Percentiles rank a stretch among this genome's conserved stretches.
These are phyloP conservation scores for Dothideomycetes sp. DNA, from an alignment of 2,329 filamentous ascomycete species.

Conservation along the genomic window DNA sequence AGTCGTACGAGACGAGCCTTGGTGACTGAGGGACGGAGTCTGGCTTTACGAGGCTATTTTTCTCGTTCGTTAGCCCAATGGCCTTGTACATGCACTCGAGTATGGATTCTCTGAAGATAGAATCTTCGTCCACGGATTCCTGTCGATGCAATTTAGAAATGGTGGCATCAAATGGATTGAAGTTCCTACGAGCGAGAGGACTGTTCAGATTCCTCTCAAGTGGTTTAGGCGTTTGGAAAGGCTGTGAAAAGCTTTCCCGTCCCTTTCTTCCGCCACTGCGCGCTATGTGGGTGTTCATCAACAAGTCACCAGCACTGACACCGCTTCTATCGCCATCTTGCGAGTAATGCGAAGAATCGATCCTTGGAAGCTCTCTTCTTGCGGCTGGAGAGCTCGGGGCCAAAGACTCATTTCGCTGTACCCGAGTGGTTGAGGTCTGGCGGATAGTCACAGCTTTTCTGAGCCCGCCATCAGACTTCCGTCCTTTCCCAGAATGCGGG, in stretches of 20 bases:
- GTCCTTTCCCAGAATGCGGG: constrained; percentile 50
- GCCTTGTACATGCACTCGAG: constrained; percentile 93
- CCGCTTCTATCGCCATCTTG: constrained; percentile 24
- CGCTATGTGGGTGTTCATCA: constrained; percentile 65
- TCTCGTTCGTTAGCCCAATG: constrained; percentile 65
- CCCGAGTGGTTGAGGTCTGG: neutral
- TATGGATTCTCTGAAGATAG: constrained; percentile 78
- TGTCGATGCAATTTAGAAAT: constrained; percentile 49
- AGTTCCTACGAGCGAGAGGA: constrained; percentile 33
- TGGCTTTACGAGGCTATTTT: constrained; percentile 52
- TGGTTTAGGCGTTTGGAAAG: constrained; percentile 29
- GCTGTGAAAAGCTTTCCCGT: constrained; percentile 36
- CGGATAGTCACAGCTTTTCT: constrained; percentile 44
- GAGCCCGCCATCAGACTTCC: constrained; percentile 62
- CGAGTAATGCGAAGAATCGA: neutral
- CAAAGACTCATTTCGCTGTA: neutral
- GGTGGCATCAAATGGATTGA: constrained; percentile 27
- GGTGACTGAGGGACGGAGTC: constrained; percentile 81
- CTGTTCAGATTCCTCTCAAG: constrained; percentile 27
- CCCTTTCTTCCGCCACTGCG: constrained; percentile 44
- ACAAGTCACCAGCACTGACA: constrained; percentile 52
- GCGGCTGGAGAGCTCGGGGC: constrained; percentile 1
- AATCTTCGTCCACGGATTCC: constrained; percentile 79
- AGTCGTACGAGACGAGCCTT: constrained; percentile 71
- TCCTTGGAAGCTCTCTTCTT: too few species aligned